Evolutionary conservation across 2,329 filamentous ascomycete genomes (phyloP).

Genomic region (Ophiostoma triangulosporum): DNA sequence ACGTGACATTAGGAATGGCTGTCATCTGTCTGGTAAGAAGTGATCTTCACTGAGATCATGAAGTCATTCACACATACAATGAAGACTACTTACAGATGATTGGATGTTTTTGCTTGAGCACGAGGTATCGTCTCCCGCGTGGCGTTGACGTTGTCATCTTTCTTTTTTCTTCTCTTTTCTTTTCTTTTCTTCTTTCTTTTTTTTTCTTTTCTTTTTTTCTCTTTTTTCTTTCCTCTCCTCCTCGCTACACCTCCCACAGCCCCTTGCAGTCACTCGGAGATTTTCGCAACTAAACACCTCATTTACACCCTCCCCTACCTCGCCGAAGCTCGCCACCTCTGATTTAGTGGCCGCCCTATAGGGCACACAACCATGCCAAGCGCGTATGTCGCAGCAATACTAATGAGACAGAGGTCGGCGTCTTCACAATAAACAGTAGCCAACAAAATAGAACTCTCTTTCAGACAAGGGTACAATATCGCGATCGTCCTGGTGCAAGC

Average conservation of each 20-base stretch:
- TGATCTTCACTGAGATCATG: too few species aligned
- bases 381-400: too few species aligned
- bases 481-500: too few species aligned
- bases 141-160: neutral
- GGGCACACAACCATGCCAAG: neutral
- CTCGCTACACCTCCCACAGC: neutral
- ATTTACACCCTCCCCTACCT: neutral
- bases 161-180: neutral
- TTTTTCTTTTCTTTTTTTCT: neutral
- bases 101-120: too few species aligned
- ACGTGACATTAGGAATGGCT: too few species aligned
- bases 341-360: constrained; percentile 12
- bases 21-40: too few species aligned
- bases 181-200: neutral
- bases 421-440: too few species aligned
- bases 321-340: neutral
- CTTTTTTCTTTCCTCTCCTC: neutral
- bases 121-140: neutral
- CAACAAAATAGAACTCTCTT: too few species aligned
- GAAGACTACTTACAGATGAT: too few species aligned
- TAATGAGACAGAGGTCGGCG: too few species aligned
- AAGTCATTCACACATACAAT: too few species aligned
- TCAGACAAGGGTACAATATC: too few species aligned
- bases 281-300: neutral
- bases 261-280: neutral